Evolutionary conservation across 1,139 yeast species (phyloP).

Genomic region (Hyphopichia buzzinii): DNA sequence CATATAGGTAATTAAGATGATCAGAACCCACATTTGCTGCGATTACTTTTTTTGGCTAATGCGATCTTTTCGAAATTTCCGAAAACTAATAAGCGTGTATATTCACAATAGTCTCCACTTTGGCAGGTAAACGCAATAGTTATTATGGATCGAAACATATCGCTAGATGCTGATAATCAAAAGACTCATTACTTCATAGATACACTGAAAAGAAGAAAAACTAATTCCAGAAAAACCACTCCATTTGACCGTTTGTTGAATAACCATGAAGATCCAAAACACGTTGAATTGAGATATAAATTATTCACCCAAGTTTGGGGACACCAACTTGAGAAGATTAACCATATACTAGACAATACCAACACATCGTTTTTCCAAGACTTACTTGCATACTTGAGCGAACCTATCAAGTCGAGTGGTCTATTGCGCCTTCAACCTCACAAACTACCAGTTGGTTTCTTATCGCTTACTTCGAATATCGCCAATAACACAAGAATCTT

Average conservation of each 20-base stretch:
- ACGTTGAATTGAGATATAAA: constrained; percentile 34
- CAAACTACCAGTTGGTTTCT: constrained; percentile 41
- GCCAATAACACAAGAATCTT: constrained; percentile 54
- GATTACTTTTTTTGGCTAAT: neutral
- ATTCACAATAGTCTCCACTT: too few relatives aligned
- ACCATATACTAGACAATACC: constrained; percentile 34
- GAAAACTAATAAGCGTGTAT: neutral
- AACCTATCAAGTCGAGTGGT: constrained; percentile 9
- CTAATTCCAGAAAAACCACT: constrained; percentile 4
- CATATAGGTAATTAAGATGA: too few relatives aligned
- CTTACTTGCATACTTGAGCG: constrained; percentile 27
- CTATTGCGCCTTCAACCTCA: constrained; percentile 3
- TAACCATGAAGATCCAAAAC: constrained; percentile 38
- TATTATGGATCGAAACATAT: neutral
- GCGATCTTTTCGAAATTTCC: neutral
- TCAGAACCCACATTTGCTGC: neutral
- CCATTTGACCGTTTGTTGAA: constrained; percentile 39
- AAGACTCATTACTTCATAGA: constrained; percentile 5
- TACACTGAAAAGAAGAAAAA: constrained; percentile 1
- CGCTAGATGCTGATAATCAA: constrained; percentile 2
- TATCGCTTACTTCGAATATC: constrained; percentile 54
- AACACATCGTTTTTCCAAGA: constrained; percentile 37
- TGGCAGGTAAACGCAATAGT: too few relatives aligned
- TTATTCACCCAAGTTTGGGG: constrained; percentile 41
- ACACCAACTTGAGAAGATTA: constrained; percentile 34